Conservation (phyloP, 2,329 filamentous ascomycete species). For the Neofusicoccum ribis region DNA sequence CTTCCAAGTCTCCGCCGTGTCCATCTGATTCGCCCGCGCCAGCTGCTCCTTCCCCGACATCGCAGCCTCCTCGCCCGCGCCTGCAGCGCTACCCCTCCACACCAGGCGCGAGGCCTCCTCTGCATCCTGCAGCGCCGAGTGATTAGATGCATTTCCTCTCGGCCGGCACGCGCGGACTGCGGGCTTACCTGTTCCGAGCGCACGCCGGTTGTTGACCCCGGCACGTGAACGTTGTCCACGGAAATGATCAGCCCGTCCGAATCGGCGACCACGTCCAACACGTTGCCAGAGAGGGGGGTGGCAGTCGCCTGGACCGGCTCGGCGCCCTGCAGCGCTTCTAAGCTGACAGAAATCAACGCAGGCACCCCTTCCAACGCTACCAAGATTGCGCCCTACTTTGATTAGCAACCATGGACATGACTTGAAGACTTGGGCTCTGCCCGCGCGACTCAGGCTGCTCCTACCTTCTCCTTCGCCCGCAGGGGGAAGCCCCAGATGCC, state of each 20-base stretch:
- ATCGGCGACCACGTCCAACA: slow-evolving; percentile 55
- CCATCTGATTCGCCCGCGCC: slow-evolving; percentile 24
- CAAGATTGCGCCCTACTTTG: slow-evolving; percentile 30
- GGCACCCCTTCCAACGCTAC: slow-evolving; percentile 50
- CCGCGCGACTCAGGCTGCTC: slow-evolving; percentile 38
- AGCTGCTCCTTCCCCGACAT: slow-evolving; percentile 11
- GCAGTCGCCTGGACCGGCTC: slow-evolving; percentile 29
- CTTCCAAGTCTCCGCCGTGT: slow-evolving; percentile 26
- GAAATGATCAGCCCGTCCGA: slow-evolving; percentile 45
- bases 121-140: not conserved
- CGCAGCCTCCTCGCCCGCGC: not conserved
- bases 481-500: slow-evolving; percentile 50
- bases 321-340: slow-evolving; percentile 52
- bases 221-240: slow-evolving; percentile 54
- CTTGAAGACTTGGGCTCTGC: not conserved
- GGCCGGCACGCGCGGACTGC: slow-evolving; percentile 4
- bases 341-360: slow-evolving; percentile 64
- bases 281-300: slow-evolving; percentile 63
- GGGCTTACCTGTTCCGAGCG: slow-evolving; percentile 32
- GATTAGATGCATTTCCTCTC: slow-evolving; percentile 15
- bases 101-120: slow-evolving; percentile 1
- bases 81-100: not conserved
- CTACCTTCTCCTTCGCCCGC: slow-evolving; percentile 30
- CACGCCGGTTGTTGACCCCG: slow-evolving; percentile 49
- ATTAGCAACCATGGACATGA: not conserved